Conservation (phyloP, 352 stramenopile genomes). For the Phytophthora crassamura region DNA sequence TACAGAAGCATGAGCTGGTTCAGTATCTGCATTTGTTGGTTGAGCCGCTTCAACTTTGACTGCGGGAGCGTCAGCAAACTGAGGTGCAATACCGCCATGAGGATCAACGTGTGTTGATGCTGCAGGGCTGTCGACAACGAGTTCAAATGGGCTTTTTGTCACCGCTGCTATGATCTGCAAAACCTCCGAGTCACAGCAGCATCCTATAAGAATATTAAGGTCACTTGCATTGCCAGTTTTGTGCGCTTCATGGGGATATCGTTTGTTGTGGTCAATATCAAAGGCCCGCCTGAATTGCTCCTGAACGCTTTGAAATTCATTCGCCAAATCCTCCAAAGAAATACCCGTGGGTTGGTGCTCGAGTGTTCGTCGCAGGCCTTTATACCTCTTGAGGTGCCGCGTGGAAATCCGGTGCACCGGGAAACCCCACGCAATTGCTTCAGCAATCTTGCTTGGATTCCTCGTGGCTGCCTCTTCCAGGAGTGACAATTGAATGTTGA, state of each 20-base stretch:
- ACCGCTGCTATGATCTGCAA: constrained; percentile 27
- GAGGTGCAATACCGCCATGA: too few relatives aligned
- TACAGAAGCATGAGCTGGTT: background rate
- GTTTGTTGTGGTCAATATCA: constrained; percentile 6
- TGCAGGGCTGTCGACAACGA: background rate
- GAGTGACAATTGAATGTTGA: constrained; percentile 42
- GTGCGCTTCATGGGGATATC: constrained; percentile 7
- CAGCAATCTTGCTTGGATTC: constrained; percentile 34
- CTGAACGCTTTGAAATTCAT: constrained; percentile 34
- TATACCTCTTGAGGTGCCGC: constrained; percentile 46
- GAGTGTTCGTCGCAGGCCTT: constrained; percentile 26
- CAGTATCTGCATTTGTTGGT: background rate
- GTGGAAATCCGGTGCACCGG: constrained; percentile 34
- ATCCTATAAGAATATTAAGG: constrained; percentile 24
- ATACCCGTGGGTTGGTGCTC: background rate
- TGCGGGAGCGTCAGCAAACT: background rate
- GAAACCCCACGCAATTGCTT: constrained; percentile 43
- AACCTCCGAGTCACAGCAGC: constrained; percentile 26
- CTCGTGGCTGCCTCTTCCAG: constrained; percentile 41
- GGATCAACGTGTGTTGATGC: background rate
- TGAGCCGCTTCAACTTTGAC: background rate
- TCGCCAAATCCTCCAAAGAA: constrained; percentile 32
- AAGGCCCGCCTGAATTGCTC: constrained; percentile 21
- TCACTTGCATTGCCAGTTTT: constrained; percentile 6
- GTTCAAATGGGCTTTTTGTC: constrained; percentile 8